Evolutionary conservation across 2,329 filamentous ascomycete species (phyloP).

Genomic region (Neofusicoccum kwambonambiense): DNA sequence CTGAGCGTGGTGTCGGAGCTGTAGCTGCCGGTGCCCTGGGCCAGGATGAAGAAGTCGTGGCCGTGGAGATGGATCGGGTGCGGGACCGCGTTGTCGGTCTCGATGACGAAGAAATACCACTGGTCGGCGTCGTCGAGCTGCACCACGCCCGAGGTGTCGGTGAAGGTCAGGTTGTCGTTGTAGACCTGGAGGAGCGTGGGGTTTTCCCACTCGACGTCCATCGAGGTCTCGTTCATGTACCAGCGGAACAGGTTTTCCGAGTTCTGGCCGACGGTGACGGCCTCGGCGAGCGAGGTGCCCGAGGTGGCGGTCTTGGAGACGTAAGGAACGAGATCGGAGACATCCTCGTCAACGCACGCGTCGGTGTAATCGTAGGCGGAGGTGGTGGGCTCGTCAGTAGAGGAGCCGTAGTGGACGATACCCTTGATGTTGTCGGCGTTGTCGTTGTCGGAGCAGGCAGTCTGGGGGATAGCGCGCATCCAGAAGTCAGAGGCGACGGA

Average conservation of each 20-base stretch:
- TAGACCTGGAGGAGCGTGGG: slow-evolving; percentile 39
- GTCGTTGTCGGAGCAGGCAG: slow-evolving; percentile 16
- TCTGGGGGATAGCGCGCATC: slow-evolving; percentile 16
- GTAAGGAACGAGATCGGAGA: slow-evolving; percentile 37
- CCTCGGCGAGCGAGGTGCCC: slow-evolving; percentile 10
- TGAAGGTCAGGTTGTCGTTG: slow-evolving; percentile 27
- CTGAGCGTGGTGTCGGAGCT: slow-evolving; percentile 30
- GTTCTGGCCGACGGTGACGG: slow-evolving; percentile 10
- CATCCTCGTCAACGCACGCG: slow-evolving; percentile 14
- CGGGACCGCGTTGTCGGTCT: slow-evolving; percentile 32
- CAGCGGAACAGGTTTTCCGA: slow-evolving; percentile 36
- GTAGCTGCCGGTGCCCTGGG: slow-evolving; percentile 32
- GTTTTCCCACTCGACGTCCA: slow-evolving; percentile 35
- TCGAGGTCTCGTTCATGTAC: slow-evolving; percentile 38
- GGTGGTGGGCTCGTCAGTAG: not conserved
- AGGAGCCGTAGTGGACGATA: slow-evolving; percentile 15
- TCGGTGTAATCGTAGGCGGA: slow-evolving; percentile 15
- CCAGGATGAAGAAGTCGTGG: slow-evolving; percentile 39
- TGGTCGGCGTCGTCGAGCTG: slow-evolving; percentile 34
- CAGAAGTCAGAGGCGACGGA: slow-evolving; percentile 21
- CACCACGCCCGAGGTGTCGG: slow-evolving; percentile 24
- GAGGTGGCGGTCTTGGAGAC: slow-evolving; percentile 25
- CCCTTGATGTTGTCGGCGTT: slow-evolving; percentile 17
- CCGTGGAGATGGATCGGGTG: slow-evolving; percentile 43
- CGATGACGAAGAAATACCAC: slow-evolving; percentile 17